Evolutionary conservation across 2,329 filamentous ascomycete species (phyloP), one percentile per base, ranked within the genome.

Genomic region (Penicillium rolfsii): DNA sequence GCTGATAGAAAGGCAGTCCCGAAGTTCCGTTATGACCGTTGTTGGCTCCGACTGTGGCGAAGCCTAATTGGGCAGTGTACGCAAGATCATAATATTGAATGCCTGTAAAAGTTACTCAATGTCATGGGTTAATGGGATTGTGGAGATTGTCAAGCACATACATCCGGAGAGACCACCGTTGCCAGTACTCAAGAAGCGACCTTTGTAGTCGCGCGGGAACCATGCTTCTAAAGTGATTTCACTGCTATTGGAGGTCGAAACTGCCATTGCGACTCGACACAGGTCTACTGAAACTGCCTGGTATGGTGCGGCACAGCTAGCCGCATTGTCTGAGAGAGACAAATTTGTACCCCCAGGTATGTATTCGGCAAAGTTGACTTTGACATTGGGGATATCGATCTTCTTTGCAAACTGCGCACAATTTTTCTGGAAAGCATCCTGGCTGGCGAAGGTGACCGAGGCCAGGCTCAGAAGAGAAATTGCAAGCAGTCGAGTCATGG

Each of bases 101-200:
- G 62, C 82, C 78, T 80, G 16, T 1, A 9, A 5, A 7, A 2
- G 30, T 33, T 33, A 33, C 30, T 33, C 7, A 33, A 33, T 33
- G 30, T 33, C 30, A 33, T 33, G 30, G 30, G 4, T 6, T 33
- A 8, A 33, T 33, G 30, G 30, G 30, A 33, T 33, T 33, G 5
- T 33, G 30, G 30, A 33, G 30, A 6, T 8, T 8, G 9, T 33
- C 4, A 33, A 33, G 3, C 4, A 11, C 77, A 53, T 66, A 78
- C 82, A 83, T 12, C 81, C 81, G 40, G 76, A 77, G 12, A 82
- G 68, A 2, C 82, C 82, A 0, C 81, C 81, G 54, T 84, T 84
- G 0, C 82, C 82, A 0, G 80, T 82, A 24, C 77, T 79, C 45
- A 84, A 53, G 49, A 82, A 82, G 3, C 80, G 77, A 0, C 76